Percentiles rank a stretch among this genome's conserved stretches.
Evolutionary conservation across 306 rosid genomes (phyloP).

Genomic region (Psophocarpus tetragonolobus): DNA sequence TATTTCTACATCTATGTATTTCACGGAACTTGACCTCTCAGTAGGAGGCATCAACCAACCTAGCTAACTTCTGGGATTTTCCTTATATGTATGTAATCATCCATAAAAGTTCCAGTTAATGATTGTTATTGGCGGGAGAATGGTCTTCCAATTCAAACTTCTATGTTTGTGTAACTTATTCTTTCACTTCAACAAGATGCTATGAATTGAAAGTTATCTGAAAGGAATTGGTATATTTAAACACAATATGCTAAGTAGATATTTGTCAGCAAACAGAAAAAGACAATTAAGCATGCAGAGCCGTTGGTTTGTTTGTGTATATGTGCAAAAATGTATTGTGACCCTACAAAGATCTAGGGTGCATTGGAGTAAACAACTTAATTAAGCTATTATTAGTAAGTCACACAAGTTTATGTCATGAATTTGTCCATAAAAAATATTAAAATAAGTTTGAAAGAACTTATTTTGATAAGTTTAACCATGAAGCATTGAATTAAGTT

Average conservation of each 20-base stretch:
- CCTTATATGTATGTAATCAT: too few species aligned
- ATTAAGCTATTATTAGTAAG: not conserved
- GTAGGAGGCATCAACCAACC: not conserved
- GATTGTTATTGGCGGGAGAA: not conserved
- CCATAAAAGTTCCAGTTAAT: not conserved
- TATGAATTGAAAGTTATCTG: not conserved
- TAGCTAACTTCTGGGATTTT: not conserved
- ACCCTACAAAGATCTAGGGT: not conserved
- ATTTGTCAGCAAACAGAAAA: not conserved
- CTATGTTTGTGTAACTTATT: not conserved
- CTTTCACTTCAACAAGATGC: not conserved
- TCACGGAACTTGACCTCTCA: not conserved
- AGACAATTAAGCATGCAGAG: not conserved
- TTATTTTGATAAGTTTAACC: not conserved
- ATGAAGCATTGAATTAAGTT: not conserved
- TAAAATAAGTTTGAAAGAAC: not conserved
- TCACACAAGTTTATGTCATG: not conserved
- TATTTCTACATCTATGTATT: not conserved
- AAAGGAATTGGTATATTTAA: conserved; percentile 14
- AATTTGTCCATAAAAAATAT: not conserved
- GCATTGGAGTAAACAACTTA: not conserved
- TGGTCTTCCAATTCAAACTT: conserved; percentile 15
- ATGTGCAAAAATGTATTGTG: not conserved
- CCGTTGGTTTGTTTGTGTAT: not conserved
- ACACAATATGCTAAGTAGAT: not conserved